Conservation (phyloP, 140 eudicot species). For the Ambrosia hybrid region DNA sequence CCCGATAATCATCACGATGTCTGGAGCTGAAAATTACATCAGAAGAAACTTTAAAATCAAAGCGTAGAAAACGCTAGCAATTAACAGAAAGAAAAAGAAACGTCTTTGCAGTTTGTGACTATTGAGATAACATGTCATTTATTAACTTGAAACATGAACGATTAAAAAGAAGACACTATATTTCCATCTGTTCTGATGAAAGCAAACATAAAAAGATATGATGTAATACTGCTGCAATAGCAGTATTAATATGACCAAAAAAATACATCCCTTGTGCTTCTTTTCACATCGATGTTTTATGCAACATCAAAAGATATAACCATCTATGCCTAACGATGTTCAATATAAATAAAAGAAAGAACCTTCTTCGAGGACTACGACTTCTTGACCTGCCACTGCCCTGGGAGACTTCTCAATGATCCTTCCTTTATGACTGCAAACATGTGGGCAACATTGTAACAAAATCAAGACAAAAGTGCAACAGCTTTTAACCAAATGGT, state of each 20-base stretch:
- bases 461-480: neutral
- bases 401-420: conserved; percentile 59
- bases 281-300: conserved; percentile 1
- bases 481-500: neutral
- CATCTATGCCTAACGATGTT: neutral
- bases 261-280: neutral
- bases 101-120: no score
- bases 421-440: conserved; percentile 70
- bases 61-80: no score
- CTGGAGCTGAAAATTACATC: conserved; percentile 32
- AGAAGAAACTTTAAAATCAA: neutral
- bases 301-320: neutral
- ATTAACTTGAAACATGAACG: neutral
- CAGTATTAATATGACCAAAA: neutral
- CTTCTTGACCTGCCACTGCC: conserved; percentile 63
- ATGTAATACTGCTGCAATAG: neutral
- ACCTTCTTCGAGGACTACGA: conserved; percentile 79
- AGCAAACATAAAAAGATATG: neutral
- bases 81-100: neutral
- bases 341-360: neutral
- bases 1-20: conserved; percentile 48
- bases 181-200: neutral
- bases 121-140: neutral
- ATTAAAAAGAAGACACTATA: neutral
- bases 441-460: neutral